Evolutionary conservation across 768 basidiomycete species (phyloP), one percentile per base, ranked within the genome.

Genomic region (Russula sp.): DNA sequence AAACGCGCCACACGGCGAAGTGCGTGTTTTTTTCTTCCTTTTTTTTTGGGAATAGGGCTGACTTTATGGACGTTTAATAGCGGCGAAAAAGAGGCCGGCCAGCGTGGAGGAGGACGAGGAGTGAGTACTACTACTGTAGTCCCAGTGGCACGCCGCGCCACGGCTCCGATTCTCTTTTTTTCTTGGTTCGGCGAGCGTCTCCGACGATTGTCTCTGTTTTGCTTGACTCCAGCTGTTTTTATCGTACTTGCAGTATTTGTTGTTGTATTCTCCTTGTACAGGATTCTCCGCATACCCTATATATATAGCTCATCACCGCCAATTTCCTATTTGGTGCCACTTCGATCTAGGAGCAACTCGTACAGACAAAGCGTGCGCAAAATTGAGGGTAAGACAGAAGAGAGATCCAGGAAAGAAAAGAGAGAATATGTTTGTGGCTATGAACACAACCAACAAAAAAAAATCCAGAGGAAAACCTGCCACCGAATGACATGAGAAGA

Each of bases 1-100:
- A 91, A 87, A 72, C 78, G 80, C 22, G 88, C 87, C 11, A 81
- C 84, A 6, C 72, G 79, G 24, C 75, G 78, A 66, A 75, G 83
- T 82, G 24, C 64, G 64, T 51, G n/a, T 48, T 48, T 22, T 9
- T 22, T 28, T 51, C 28, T 18, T 53, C 8, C 30, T 4, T 0
- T 36, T 22, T 48, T 5, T 18, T 5, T 40, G 38, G 38, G 38
- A 6, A 40, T 14, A 18, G 6, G 6, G 38, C 44, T 46, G 10
- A 46, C 20, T 46, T 30, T 5, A 46, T 46, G 44, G 14, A 11
- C 24, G 1, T 1, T 18, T 9, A 22, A 34, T 10, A 64, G 63
- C 63, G 10, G 58, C 63, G 20, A 48, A 46, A 30, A 64, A 55
- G 52, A 64, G 52, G n/a, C 59, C 55, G 10, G 38, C 54, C 1